A percentile compares a stretch with the other conserved stretches of the same genome.
Evolutionary conservation across 352 stramenopile species (phyloP).

Genomic region (Phytophthora kernoviae): DNA sequence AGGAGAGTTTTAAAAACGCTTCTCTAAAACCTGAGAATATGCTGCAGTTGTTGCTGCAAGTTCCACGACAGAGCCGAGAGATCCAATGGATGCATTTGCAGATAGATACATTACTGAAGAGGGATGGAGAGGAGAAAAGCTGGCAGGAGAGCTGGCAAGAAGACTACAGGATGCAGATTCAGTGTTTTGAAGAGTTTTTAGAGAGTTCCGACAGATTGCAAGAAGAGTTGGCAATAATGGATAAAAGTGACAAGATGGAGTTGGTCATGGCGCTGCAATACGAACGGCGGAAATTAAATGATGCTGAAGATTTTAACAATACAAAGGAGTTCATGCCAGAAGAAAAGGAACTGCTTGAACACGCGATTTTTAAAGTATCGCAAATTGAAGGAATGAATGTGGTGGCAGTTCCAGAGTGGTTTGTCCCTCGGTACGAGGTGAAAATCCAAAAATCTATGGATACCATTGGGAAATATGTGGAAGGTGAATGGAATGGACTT

Average conservation of each 20-base stretch:
- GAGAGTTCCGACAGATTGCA: neutral
- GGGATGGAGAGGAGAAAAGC: neutral
- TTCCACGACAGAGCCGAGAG: slow-evolving; percentile 14
- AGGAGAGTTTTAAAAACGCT: neutral
- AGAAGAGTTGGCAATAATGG: neutral
- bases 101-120: slow-evolving; percentile 23
- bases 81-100: slow-evolving; percentile 34
- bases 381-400: neutral
- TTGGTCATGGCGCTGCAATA: slow-evolving; percentile 19
- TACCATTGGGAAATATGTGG: neutral
- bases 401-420: slow-evolving; percentile 26
- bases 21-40: neutral
- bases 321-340: slow-evolving; percentile 1
- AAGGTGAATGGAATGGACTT: slow-evolving; percentile 29
- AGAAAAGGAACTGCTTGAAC: slow-evolving; percentile 19
- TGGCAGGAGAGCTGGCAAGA: slow-evolving; percentile 27
- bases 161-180: slow-evolving; percentile 28
- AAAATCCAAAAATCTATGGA: neutral
- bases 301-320: neutral
- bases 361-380: slow-evolving; percentile 6
- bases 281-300: slow-evolving; percentile 17
- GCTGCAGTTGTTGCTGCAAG: slow-evolving; percentile 19
- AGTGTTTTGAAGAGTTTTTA: slow-evolving; percentile 12
- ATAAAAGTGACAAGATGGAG: slow-evolving; percentile 11
- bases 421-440: slow-evolving; percentile 36